These are phyloP conservation scores for Hypoxylon sp. DNA, from an alignment of 2,329 filamentous ascomycete genomes.

Conservation along the genomic window DNA sequence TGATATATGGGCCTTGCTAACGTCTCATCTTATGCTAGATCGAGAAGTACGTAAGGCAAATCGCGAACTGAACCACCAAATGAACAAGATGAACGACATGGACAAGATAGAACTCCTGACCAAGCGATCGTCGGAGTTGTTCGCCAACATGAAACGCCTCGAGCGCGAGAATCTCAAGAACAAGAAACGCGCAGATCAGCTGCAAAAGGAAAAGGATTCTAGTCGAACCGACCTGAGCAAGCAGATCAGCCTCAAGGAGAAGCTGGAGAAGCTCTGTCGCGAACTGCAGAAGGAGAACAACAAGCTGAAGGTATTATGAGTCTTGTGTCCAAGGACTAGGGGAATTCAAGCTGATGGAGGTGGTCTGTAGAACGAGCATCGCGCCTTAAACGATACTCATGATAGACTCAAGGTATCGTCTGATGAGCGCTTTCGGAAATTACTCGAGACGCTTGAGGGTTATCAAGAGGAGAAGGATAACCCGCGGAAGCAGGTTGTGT, in stretches of 20 bases:
- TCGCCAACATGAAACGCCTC: slow-evolving; percentile 94
- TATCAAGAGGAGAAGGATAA: slow-evolving; percentile 89
- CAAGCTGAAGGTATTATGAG: slow-evolving; percentile 84
- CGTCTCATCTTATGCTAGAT: slow-evolving; percentile 45
- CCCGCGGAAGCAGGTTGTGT: slow-evolving; percentile 82
- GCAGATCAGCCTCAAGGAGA: slow-evolving; percentile 91
- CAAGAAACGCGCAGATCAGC: slow-evolving; percentile 91
- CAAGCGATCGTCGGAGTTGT: slow-evolving; percentile 89
- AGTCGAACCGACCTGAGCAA: slow-evolving; percentile 90
- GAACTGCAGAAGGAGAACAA: slow-evolving; percentile 98
- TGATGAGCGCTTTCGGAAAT: slow-evolving; percentile 84
- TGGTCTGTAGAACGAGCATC: slow-evolving; percentile 82
- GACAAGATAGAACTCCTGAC: slow-evolving; percentile 92
- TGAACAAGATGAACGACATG: slow-evolving; percentile 92
- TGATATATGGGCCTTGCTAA: slow-evolving; percentile 40
- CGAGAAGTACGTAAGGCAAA: slow-evolving; percentile 76
- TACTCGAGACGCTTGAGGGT: slow-evolving; percentile 87
- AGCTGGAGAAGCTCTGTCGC: slow-evolving; percentile 93
- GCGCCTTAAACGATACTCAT: slow-evolving; percentile 87
- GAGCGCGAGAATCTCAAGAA: slow-evolving; percentile 96
- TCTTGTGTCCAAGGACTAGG: slow-evolving; percentile 2
- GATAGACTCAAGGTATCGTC: slow-evolving; percentile 85
- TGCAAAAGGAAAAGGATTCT: slow-evolving; percentile 97
- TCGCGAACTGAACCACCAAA: slow-evolving; percentile 87
- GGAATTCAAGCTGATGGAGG: slow-evolving; percentile 40